Base-by-base conservation (phyloP, 73 alveolate genomes). In the Effrenium voratum region DNA sequence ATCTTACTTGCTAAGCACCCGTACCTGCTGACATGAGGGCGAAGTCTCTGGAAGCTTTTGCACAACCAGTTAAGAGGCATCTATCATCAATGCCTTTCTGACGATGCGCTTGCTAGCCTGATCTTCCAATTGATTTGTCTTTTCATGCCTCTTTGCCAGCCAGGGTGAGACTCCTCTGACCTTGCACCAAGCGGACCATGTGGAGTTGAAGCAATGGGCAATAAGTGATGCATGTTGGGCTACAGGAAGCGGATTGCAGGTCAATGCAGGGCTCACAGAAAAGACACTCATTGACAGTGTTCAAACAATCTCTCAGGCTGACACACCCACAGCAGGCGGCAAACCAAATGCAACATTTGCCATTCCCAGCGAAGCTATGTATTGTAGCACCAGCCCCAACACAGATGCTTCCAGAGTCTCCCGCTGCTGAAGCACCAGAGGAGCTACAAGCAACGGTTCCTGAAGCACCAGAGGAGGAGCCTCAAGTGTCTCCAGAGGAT, bases 321-420 rank as follows among this genome's bases (percentile, higher is more conserved):
- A 57, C 72, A 57, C 72, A 57, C 72, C 72, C 72, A 57, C 72
- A 57, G 72, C 72, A 57, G 72, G 72, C 72, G 72, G 72, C 72
- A 57, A 57, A 57, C 72, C 72, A 57, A 57, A 57, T 57, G 72
- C 72, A 57, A 57, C 72, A 57, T 57, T 57, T 57, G 72, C 72
- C 72, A 57, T 57, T 57, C 72, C 72, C 72, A 57, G 72, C 72
- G 72, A 57, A 57, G 72, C 72, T 57, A 57, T 57, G 72, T 57
- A 57, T 57, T 57, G 72, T 57, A 57, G n/a, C n/a, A n/a, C n/a
- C n/a, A n/a, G n/a, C n/a, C n/a, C n/a, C n/a, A n/a, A n/a, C n/a
- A n/a, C n/a, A n/a, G n/a, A n/a, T n/a, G n/a, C n/a, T n/a, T n/a
- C n/a, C n/a, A n/a, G n/a, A n/a, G n/a, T n/a, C n/a, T n/a, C n/a